Evolutionary conservation across 805 yeast species (phyloP).

Genomic region (Candida nitratophila): DNA sequence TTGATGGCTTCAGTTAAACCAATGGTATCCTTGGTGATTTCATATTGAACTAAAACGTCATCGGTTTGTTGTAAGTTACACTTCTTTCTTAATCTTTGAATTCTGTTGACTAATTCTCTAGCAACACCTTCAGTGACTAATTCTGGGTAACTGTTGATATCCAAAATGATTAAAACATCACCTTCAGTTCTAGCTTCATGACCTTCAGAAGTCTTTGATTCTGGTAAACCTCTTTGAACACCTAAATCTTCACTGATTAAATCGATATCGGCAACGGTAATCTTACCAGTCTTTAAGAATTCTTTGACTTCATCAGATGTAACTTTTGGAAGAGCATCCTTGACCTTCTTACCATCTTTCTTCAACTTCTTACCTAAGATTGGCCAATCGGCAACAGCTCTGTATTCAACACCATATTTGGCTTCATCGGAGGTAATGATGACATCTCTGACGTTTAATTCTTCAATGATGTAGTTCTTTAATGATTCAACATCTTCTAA

Average conservation of each 20-base stretch:
- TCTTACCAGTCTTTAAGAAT: constrained; percentile 64
- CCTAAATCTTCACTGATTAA: constrained; percentile 83
- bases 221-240: constrained; percentile 85
- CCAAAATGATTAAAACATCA: constrained; percentile 85
- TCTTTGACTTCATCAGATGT: constrained; percentile 77
- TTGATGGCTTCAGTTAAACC: constrained; percentile 54
- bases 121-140: constrained; percentile 91
- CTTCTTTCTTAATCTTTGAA: constrained; percentile 95
- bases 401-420: constrained; percentile 85
- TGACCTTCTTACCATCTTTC: constrained; percentile 88
- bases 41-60: constrained; percentile 83
- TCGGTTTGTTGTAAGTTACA: constrained; percentile 92
- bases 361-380: constrained; percentile 94
- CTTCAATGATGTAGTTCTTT: constrained; percentile 77
- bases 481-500: constrained; percentile 72
- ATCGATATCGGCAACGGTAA: constrained; percentile 84
- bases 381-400: constrained; percentile 98
- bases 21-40: constrained; percentile 62
- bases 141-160: constrained; percentile 80
- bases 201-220: constrained; percentile 53
- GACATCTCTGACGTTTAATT: constrained; percentile 85
- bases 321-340: constrained; percentile 82
- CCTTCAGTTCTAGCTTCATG: constrained; percentile 83
- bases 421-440: constrained; percentile 86
- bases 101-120: constrained; percentile 93